These are phyloP conservation scores for Eutrema japonicum DNA, from an alignment of 345 rosid genomes.

Conservation along the genomic window DNA sequence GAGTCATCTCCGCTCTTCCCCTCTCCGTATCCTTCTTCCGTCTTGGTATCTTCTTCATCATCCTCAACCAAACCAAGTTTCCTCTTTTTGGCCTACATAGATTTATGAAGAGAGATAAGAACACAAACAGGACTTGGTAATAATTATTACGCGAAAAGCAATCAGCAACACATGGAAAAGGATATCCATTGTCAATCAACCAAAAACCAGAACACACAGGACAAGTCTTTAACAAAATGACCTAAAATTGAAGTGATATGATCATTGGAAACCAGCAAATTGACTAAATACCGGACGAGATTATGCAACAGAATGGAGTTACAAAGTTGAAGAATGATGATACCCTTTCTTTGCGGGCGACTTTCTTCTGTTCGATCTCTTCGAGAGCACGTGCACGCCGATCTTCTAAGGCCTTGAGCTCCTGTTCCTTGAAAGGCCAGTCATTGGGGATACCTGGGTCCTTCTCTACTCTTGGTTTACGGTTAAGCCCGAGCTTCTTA, in stretches of 20 bases:
- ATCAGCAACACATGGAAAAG: not conserved
- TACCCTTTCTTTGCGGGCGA: conserved; percentile 94
- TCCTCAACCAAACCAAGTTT: conserved; percentile 68
- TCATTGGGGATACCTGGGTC: conserved; percentile 98
- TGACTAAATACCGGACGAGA: not conserved
- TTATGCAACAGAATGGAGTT: not conserved
- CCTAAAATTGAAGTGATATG: not conserved
- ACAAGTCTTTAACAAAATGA: not conserved
- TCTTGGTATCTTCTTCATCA: conserved; percentile 51
- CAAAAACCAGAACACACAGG: not conserved
- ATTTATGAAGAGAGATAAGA: not conserved
- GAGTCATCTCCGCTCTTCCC: conserved; percentile 36
- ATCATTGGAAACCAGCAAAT: not conserved
- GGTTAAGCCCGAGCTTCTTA: conserved; percentile 67
- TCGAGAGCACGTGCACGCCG: conserved; percentile 88
- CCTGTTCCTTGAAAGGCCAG: conserved; percentile 98
- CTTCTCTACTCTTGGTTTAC: conserved; percentile 74
- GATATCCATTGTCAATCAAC: not conserved
- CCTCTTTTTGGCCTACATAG: conserved; percentile 66
- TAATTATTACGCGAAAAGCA: not conserved
- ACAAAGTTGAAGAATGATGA: not conserved
- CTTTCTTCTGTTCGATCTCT: conserved; percentile 84
- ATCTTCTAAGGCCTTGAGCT: conserved; percentile 89
- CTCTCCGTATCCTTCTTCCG: conserved; percentile 42
- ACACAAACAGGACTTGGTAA: not conserved